Percentiles rank a stretch among this genome's conserved stretches.
These are phyloP conservation scores for Periconia digitata DNA, from an alignment of 2,329 filamentous ascomycete genomes.

Conservation along the genomic window DNA sequence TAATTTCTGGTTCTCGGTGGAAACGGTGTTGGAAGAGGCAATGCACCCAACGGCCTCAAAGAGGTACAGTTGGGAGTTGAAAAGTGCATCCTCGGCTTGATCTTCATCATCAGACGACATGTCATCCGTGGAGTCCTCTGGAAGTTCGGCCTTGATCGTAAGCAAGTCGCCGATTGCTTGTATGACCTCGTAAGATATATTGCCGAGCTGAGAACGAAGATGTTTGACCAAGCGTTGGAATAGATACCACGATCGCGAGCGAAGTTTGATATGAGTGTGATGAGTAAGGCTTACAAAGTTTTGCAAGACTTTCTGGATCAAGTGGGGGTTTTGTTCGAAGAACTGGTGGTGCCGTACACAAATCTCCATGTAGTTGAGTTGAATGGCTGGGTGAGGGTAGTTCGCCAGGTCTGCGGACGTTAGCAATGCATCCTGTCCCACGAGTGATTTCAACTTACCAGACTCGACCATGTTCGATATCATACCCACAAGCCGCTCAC, in stretches of 20 bases:
- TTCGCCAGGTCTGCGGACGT: conserved; percentile 68
- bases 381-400: conserved; percentile 86
- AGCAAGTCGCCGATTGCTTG: conserved; percentile 86
- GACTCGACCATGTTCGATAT: conserved; percentile 96
- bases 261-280: conserved; percentile 82
- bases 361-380: conserved; percentile 98
- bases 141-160: conserved; percentile 85
- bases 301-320: conserved; percentile 84
- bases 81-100: conserved; percentile 84
- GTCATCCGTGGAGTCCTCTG: conserved; percentile 76
- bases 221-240: conserved; percentile 93
- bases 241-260: conserved; percentile 92
- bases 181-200: conserved; percentile 88
- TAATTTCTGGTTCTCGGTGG: conserved; percentile 80
- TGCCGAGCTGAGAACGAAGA: conserved; percentile 78
- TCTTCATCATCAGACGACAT: conserved; percentile 95
- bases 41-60: conserved; percentile 95
- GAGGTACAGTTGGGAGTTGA: conserved; percentile 87
- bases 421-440: conserved; percentile 5
- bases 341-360: conserved; percentile 92
- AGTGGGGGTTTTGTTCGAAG: conserved; percentile 80
- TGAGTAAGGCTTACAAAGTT: conserved; percentile 91
- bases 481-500: conserved; percentile 83
- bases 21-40: conserved; percentile 75
- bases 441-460: conserved; percentile 55